A percentile compares a stretch with the other conserved stretches of the same genome.
phyloP scores from a whole-genome alignment of 192 early-diverging fungal species.

The Backusella luteola region DNA sequence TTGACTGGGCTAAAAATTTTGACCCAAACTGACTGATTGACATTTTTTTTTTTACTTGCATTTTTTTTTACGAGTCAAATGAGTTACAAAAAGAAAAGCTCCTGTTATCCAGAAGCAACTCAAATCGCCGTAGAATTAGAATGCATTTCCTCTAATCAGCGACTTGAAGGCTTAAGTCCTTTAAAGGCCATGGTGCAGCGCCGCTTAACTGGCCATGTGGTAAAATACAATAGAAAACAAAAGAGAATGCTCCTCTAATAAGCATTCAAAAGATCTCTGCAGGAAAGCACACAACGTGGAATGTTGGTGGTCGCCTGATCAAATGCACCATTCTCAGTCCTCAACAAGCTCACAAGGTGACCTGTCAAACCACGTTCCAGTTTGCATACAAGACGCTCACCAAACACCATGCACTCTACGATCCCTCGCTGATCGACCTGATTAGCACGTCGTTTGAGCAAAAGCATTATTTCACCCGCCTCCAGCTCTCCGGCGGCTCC shows the following conservation, averaged over 20 bases:
- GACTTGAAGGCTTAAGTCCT: background rate
- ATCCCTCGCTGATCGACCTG: background rate
- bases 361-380: background rate
- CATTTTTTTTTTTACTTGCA: too few relatives aligned
- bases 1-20: too few relatives aligned
- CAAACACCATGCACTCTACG: background rate
- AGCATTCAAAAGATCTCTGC: background rate
- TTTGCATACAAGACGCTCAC: background rate
- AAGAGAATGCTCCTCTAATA: background rate
- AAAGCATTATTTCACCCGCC: background rate
- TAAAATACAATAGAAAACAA: background rate
- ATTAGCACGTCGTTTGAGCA: conserved; percentile 13
- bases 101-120: background rate
- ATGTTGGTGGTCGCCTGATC: background rate
- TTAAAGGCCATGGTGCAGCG: background rate
- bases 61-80: background rate
- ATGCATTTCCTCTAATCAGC: background rate
- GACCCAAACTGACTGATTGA: too few relatives aligned
- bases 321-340: background rate
- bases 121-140: background rate
- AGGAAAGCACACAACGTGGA: background rate
- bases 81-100: background rate
- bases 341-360: background rate
- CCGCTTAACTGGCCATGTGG: background rate
- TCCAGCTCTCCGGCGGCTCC: conserved; percentile 20